phyloP scores from a whole-genome alignment of 352 stramenopile species.

The Globisporangium lucens region DNA sequence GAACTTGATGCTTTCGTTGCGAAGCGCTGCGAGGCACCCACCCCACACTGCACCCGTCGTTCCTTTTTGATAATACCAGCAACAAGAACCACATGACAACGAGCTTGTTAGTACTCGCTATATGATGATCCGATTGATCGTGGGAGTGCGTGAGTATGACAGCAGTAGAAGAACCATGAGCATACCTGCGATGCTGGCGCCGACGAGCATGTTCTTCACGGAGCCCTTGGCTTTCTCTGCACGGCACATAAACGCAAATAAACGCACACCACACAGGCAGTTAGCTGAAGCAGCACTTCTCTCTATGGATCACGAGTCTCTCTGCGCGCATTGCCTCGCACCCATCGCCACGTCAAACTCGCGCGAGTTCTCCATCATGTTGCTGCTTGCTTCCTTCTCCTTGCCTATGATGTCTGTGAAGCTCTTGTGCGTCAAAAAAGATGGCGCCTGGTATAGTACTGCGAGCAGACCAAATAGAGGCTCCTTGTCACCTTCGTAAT shows the following conservation, averaged over 20 bases:
- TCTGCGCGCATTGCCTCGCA: not conserved
- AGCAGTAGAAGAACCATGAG: not conserved
- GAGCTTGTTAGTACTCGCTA: not conserved
- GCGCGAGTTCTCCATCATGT: conserved; percentile 12
- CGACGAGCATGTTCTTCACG: conserved; percentile 67
- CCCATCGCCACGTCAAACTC: conserved; percentile 20
- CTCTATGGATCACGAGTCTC: not conserved
- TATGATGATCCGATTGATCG: not conserved
- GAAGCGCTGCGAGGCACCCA: conserved; percentile 54
- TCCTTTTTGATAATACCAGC: conserved; percentile 19
- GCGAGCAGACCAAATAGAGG: not conserved
- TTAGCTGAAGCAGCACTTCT: not conserved
- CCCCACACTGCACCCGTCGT: conserved; percentile 53
- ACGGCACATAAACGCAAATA: not conserved
- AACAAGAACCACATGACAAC: no score
- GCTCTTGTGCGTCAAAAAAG: not conserved
- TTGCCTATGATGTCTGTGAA: not conserved
- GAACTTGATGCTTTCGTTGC: conserved; percentile 78
- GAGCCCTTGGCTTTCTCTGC: conserved; percentile 65
- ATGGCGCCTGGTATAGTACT: not conserved
- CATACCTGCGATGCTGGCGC: conserved; percentile 46
- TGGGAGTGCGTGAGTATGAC: not conserved
- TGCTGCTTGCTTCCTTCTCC: not conserved
- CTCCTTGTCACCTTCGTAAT: not conserved
- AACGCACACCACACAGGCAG: not conserved